Percentiles rank a stretch among this genome's conserved stretches.
These are phyloP conservation scores for Eucalyptus pumila DNA, from an alignment of 345 rosid species.

Conservation along the genomic window DNA sequence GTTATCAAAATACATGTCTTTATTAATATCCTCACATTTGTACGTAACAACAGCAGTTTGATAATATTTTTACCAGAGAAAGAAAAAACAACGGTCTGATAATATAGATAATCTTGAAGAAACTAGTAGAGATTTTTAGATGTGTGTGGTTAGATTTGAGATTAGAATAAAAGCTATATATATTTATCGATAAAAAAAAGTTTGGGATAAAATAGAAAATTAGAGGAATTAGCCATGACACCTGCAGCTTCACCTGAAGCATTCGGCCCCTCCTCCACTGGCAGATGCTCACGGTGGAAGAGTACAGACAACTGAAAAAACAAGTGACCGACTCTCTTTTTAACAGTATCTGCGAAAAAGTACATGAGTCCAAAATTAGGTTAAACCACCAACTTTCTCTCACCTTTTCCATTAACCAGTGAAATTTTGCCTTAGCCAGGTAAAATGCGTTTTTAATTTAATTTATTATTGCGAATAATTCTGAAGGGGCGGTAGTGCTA, in stretches of 20 bases:
- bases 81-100: fast-evolving
- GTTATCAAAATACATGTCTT: not conserved
- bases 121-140: not conserved
- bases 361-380: not conserved
- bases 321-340: not conserved
- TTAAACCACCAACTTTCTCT: not conserved
- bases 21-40: not conserved
- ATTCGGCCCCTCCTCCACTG: not conserved
- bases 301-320: not conserved
- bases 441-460: not conserved
- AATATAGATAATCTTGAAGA: not conserved
- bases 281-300: not conserved
- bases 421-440: not conserved
- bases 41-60: fast-evolving
- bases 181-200: not conserved
- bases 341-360: not conserved
- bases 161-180: not conserved
- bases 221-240: not conserved
- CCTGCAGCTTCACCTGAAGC: not conserved
- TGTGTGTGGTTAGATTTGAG: fast-evolving
- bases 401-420: not conserved
- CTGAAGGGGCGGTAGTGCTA: not conserved
- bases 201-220: not conserved
- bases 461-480: not conserved
- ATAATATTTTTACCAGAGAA: too few relatives aligned